These are phyloP conservation scores for Capsicum rhomboideum DNA, from an alignment of 257 asterid genomes.

Conservation along the genomic window DNA sequence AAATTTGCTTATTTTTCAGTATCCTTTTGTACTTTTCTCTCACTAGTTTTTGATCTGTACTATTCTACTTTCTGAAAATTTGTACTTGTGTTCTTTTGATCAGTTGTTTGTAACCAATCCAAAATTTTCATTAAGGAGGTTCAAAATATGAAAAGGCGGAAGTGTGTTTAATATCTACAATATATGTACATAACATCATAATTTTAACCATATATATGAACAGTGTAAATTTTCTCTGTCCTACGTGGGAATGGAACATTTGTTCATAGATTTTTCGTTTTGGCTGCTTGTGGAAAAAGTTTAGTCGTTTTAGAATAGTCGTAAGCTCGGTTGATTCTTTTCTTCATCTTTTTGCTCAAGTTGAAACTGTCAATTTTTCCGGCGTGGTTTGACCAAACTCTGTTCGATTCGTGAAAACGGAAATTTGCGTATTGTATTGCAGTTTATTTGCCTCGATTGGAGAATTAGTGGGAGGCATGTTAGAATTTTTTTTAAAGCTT, in stretches of 20 bases:
- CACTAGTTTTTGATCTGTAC: slow-evolving; percentile 15
- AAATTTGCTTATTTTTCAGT: neutral
- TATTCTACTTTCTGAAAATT: neutral
- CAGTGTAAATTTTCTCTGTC: no score
- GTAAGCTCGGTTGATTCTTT: neutral
- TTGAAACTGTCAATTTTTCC: neutral
- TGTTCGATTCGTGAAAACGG: neutral
- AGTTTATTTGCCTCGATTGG: neutral
- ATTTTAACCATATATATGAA: no score
- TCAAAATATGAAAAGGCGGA: no score
- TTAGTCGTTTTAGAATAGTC: neutral
- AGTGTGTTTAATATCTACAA: no score
- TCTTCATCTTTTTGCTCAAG: neutral
- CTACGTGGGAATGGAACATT: neutral
- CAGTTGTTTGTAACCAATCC: neutral
- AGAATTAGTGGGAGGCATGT: neutral
- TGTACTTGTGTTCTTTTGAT: neutral
- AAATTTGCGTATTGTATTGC: neutral
- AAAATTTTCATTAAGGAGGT: no score
- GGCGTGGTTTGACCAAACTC: neutral
- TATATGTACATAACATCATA: no score
- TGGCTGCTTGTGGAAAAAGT: neutral
- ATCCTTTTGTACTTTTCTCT: neutral
- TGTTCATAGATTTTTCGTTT: neutral
- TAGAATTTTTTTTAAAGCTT: neutral